A percentile compares a stretch with the other conserved stretches of the same genome.
phyloP scores from a whole-genome alignment of 2,329 filamentous ascomycete genomes.

The Nigrospora osmanthi region DNA sequence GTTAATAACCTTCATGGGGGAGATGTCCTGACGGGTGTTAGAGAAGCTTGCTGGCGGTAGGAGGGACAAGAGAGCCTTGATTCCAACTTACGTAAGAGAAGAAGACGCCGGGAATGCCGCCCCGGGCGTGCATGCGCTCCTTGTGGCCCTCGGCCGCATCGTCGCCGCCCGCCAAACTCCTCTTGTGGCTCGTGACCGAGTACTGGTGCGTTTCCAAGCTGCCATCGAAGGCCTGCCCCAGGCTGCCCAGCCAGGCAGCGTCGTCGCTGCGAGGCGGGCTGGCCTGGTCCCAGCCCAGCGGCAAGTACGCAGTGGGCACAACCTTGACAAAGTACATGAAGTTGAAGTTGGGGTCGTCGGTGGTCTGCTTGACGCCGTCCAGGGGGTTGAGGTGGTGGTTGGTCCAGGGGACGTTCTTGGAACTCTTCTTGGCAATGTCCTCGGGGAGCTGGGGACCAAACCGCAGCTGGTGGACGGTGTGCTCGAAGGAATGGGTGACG shows the following conservation, averaged over 20 bases:
- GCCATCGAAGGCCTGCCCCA: conserved; percentile 60
- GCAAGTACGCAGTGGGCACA: conserved; percentile 89
- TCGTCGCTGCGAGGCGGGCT: conserved; percentile 32
- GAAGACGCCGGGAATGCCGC: conserved; percentile 95
- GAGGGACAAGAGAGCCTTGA: neutral
- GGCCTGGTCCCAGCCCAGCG: conserved; percentile 66
- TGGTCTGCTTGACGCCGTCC: conserved; percentile 70
- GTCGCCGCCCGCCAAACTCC: conserved; percentile 75
- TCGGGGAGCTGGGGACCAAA: conserved; percentile 90
- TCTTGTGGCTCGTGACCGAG: conserved; percentile 93
- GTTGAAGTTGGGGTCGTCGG: conserved; percentile 79
- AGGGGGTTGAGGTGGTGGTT: conserved; percentile 91
- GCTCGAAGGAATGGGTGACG: conserved; percentile 77
- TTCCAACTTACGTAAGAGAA: conserved; percentile 78
- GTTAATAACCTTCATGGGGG: conserved; percentile 99
- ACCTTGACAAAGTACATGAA: conserved; percentile 99
- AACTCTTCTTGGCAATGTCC: conserved; percentile 50
- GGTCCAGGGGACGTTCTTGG: conserved; percentile 58
- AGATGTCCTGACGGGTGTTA: conserved; percentile 65
- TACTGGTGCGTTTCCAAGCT: conserved; percentile 98
- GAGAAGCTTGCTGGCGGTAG: neutral
- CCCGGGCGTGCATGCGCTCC: conserved; percentile 80
- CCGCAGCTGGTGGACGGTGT: conserved; percentile 79
- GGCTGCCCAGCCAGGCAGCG: conserved; percentile 56
- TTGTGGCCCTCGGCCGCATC: conserved; percentile 84